phyloP scores from a whole-genome alignment of 2,329 filamentous ascomycete species.

The Coniochaeta pulveracea region DNA sequence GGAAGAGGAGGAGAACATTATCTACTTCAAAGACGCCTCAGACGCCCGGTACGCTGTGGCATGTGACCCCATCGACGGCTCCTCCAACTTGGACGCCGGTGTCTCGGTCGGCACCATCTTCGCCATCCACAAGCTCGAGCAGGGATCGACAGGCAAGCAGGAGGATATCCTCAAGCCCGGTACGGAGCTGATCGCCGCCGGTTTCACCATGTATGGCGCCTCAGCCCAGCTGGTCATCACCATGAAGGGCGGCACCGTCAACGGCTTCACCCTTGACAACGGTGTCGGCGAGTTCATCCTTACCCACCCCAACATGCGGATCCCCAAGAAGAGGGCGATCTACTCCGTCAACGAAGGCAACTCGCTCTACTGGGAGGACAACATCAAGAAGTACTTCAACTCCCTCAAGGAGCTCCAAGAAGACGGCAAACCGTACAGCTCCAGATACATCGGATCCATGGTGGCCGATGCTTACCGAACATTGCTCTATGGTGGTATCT shows the following conservation, averaged over 20 bases:
- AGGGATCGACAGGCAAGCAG: constrained; percentile 60
- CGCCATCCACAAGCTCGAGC: constrained; percentile 79
- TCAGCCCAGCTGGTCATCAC: constrained; percentile 94
- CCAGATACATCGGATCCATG: constrained; percentile 96
- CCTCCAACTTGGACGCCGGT: constrained; percentile 93
- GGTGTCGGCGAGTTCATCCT: constrained; percentile 97
- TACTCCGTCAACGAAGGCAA: constrained; percentile 99
- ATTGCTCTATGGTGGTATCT: constrained; percentile 88
- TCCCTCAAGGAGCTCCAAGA: constrained; percentile 67
- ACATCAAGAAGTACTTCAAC: constrained; percentile 79
- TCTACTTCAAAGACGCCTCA: constrained; percentile 67
- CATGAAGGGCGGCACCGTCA: constrained; percentile 85
- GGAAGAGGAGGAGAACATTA: constrained; percentile 90
- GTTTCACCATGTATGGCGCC: constrained; percentile 99
- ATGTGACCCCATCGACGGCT: constrained; percentile 96
- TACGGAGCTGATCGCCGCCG: constrained; percentile 81
- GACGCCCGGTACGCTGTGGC: constrained; percentile 87
- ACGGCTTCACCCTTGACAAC: constrained; percentile 96
- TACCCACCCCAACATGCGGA: constrained; percentile 86
- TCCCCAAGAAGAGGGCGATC: constrained; percentile 71
- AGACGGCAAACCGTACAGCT: constrained; percentile 79
- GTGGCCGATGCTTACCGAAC: constrained; percentile 97
- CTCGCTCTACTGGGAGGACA: constrained; percentile 88
- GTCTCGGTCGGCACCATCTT: constrained; percentile 98
- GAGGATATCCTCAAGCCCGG: constrained; percentile 86